Evolutionary conservation across 2,329 filamentous ascomycete species (phyloP).

Genomic region (Arachnomyces sp.): DNA sequence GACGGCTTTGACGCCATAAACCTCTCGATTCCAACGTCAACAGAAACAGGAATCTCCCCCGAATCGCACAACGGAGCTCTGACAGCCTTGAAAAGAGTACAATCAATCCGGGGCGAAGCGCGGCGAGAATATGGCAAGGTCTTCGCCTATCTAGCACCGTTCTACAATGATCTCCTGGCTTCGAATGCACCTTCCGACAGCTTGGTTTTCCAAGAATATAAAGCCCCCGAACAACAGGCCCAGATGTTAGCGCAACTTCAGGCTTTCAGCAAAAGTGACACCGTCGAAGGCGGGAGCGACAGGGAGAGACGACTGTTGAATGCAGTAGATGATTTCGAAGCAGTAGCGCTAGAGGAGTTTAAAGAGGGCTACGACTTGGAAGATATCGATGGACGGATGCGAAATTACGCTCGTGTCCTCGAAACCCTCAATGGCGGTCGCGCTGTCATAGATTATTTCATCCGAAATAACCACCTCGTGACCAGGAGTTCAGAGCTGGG

Average conservation of each 20-base stretch:
- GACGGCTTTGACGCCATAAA: slow-evolving; percentile 77
- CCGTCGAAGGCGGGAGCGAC: slow-evolving; percentile 61
- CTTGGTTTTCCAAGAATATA: slow-evolving; percentile 75
- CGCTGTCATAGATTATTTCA: slow-evolving; percentile 72
- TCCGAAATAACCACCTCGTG: slow-evolving; percentile 81
- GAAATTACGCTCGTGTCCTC: slow-evolving; percentile 77
- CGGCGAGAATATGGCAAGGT: slow-evolving; percentile 85
- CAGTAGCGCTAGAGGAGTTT: slow-evolving; percentile 82
- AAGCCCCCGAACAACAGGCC: slow-evolving; percentile 82
- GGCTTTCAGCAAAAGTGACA: slow-evolving; percentile 72
- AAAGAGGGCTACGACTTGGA: slow-evolving; percentile 82
- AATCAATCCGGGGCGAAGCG: slow-evolving; percentile 74
- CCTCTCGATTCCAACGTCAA: slow-evolving; percentile 36
- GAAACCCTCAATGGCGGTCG: slow-evolving; percentile 71
- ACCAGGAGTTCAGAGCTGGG: slow-evolving; percentile 61
- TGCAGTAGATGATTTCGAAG: slow-evolving; percentile 80
- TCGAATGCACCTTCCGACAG: slow-evolving; percentile 65
- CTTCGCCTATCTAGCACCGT: slow-evolving; percentile 78
- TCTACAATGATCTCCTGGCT: slow-evolving; percentile 72
- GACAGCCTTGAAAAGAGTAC: slow-evolving; percentile 59
- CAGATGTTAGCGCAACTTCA: slow-evolving; percentile 76
- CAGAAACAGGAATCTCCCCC: slow-evolving; percentile 27
- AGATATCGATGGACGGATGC: slow-evolving; percentile 84
- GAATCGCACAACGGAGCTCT: slow-evolving; percentile 57
- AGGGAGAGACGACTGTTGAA: slow-evolving; percentile 63